Base-by-base conservation (phyloP, 1,139 yeast species). In the Yamadazyma pseudoaaseri region DNA sequence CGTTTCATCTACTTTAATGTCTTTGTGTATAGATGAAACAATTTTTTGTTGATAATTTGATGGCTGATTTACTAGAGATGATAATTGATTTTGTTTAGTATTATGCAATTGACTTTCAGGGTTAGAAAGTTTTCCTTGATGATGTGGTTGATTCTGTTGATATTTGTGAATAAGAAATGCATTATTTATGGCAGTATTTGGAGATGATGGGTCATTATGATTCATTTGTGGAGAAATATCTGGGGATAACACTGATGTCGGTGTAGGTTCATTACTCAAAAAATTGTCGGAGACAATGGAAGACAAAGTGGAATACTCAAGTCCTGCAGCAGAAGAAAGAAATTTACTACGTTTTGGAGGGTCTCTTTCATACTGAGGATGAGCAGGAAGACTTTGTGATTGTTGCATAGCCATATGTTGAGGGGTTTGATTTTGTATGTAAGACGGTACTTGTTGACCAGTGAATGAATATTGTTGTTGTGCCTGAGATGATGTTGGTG, bases 271-370 rank as follows among this genome's bases (percentile, higher is more conserved):
- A 27, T 58, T 62, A 14, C 70, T 61, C n/a, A 40, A 18, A 36
- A 63, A 54, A 38, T 73, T 79, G 41, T 78, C 81, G 34, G 73
- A 81, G 23, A 84, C 70, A 33, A 86, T 84, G 42, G 73, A 79
- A n/a, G 94, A 82, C 26, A 87, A 60, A 2, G 86, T 80, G 4
- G 86, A 73, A 50, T 86, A 86, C 49, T 87, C 96, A 42, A 81
- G 65, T 49, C 84, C 86, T 0, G 92, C 90, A 0, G 95, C 92
- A 11, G 80, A 65, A 1, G 94, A 82, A 41, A 84, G 61, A 51
- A 86, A 81, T 35, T 67, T 69, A 7, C 66, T 61, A 28, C 65
- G 45, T 6, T 24, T 20, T 16, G 21, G 10, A 6, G 16, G 23
- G 3, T 22, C 31, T 14, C 22, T 21, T 5, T 12, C 17, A 12